phyloP scores from a whole-genome alignment of 2,329 filamentous ascomycete species.

The Septoria petroselini region DNA sequence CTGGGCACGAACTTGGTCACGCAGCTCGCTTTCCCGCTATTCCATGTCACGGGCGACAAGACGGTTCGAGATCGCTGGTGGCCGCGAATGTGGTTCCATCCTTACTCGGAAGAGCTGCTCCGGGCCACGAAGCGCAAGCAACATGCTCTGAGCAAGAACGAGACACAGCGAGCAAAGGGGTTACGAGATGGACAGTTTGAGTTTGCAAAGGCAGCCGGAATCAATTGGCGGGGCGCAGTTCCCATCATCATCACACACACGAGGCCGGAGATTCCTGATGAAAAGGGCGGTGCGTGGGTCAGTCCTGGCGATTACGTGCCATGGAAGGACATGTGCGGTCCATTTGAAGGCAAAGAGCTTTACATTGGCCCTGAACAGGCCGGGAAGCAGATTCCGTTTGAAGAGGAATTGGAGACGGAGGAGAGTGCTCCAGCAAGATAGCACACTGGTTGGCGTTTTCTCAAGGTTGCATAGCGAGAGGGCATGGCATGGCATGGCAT shows the following conservation, averaged over 20 bases:
- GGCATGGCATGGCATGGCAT: not conserved
- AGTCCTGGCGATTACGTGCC: slow-evolving; percentile 20
- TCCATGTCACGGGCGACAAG: slow-evolving; percentile 29
- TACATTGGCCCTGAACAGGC: slow-evolving; percentile 14
- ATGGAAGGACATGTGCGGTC: slow-evolving; percentile 23
- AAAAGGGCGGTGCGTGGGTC: slow-evolving; percentile 27
- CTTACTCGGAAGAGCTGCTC: slow-evolving; percentile 19
- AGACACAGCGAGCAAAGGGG: not conserved
- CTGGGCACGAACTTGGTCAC: slow-evolving; percentile 28
- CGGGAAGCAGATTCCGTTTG: slow-evolving; percentile 8
- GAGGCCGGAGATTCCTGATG: slow-evolving; percentile 12
- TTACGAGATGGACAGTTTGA: slow-evolving; percentile 5
- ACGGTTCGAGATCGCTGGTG: slow-evolving; percentile 25
- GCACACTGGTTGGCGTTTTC: not conserved
- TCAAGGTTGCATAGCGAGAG: slow-evolving; percentile 12
- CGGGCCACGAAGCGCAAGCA: slow-evolving; percentile 18
- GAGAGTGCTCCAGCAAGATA: not conserved
- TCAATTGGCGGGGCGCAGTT: slow-evolving; percentile 19
- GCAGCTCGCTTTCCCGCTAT: slow-evolving; percentile 20
- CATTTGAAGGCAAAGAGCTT: slow-evolving; percentile 18
- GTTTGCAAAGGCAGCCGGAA: slow-evolving; percentile 12
- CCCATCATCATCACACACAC: slow-evolving; percentile 13
- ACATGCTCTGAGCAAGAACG: slow-evolving; percentile 11
- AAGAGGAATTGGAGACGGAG: not conserved
- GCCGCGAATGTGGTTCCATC: slow-evolving; percentile 30